These are phyloP conservation scores for Pecoramyces ruminantium DNA, from an alignment of 192 early-diverging fungal species.

Conservation along the genomic window DNA sequence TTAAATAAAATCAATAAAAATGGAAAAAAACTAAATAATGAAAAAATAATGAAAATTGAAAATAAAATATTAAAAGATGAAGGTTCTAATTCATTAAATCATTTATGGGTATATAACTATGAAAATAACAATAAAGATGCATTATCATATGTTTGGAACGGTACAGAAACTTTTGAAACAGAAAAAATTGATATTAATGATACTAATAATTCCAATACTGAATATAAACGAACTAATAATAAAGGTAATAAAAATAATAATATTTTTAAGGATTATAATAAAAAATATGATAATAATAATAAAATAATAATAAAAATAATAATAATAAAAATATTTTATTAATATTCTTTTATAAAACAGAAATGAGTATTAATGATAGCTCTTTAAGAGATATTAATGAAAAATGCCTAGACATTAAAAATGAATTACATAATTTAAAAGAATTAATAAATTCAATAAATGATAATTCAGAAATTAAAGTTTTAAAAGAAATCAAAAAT, in stretches of 20 bases:
- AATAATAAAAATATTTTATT: too few species aligned
- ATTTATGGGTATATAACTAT: background rate
- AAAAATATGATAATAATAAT: background rate
- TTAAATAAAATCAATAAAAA: too few species aligned
- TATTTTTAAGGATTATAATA: background rate
- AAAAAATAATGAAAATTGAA: too few species aligned
- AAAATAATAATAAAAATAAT: background rate
- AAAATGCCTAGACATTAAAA: background rate
- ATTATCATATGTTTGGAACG: background rate
- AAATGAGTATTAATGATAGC: too few species aligned
- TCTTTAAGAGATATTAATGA: background rate
- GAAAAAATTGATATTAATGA: background rate
- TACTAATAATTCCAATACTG: background rate
- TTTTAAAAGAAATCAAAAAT: background rate
- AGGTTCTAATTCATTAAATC: background rate
- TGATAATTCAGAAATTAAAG: background rate
- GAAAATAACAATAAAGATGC: background rate
- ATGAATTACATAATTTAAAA: background rate
- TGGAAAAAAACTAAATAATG: too few species aligned
- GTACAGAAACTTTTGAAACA: background rate
- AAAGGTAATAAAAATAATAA: background rate
- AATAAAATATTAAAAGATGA: too few species aligned
- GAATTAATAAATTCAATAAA: background rate
- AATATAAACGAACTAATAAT: background rate
- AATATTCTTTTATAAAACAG: too few species aligned